Conservation (phyloP, 805 yeast species). For the Ogataea pilisensis region DNA sequence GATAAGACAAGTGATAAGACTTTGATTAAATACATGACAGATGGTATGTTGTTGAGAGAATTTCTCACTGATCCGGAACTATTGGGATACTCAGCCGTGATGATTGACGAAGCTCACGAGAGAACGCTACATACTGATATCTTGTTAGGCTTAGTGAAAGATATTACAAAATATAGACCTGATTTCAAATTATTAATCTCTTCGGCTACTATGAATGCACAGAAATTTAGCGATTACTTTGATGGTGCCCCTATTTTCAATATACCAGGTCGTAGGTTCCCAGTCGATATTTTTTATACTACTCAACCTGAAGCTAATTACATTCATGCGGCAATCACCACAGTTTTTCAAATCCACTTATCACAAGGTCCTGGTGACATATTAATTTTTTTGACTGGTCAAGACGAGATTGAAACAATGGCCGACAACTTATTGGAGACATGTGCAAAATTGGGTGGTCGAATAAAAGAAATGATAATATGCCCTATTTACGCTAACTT, state of each 20-base stretch:
- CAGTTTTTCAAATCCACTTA: conserved; percentile 81
- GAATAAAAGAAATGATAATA: conserved; percentile 58
- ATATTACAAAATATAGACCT: conserved; percentile 55
- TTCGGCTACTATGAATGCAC: conserved; percentile 93
- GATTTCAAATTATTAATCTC: conserved; percentile 78
- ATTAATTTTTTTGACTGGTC: conserved; percentile 89
- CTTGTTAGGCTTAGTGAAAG: conserved; percentile 74
- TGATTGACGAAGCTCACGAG: conserved; percentile 98
- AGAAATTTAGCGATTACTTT: conserved; percentile 78
- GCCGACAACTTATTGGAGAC: conserved; percentile 72
- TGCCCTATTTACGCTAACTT: conserved; percentile 90
- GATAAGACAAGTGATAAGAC: conserved; percentile 67
- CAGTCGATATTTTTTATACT: conserved; percentile 82
- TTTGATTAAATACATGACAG: conserved; percentile 84
- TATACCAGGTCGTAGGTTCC: conserved; percentile 91
- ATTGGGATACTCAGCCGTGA: conserved; percentile 67
- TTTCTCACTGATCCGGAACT: conserved; percentile 72
- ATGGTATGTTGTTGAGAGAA: conserved; percentile 91
- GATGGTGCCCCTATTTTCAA: conserved; percentile 79
- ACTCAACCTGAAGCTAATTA: conserved; percentile 88
- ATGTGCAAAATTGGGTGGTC: conserved; percentile 53
- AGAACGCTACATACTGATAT: conserved; percentile 89
- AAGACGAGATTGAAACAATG: conserved; percentile 87
- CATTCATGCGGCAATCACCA: conserved; percentile 81
- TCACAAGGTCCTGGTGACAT: conserved; percentile 78